A percentile compares a stretch with the other conserved stretches of the same genome.
Evolutionary conservation across 78 protist genomes (phyloP).

Genomic region (Tieghemostelium lacteum): DNA sequence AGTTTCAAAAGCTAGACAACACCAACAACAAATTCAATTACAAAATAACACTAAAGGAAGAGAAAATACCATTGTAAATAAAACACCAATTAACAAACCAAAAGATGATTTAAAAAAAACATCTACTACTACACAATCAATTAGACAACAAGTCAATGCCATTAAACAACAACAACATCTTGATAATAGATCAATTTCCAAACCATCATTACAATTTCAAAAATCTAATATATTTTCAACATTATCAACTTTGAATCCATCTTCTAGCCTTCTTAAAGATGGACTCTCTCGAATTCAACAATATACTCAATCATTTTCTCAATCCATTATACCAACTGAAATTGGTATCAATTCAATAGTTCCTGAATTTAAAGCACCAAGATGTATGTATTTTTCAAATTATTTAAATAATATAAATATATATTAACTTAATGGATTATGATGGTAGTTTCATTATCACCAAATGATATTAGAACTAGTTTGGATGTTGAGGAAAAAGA

Average conservation of each 20-base stretch:
- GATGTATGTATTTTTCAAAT: constrained; percentile 20
- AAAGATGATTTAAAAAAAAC: not conserved
- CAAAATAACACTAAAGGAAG: too few species aligned
- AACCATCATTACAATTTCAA: not conserved
- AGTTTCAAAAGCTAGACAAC: too few species aligned
- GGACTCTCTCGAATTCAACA: constrained; percentile 3
- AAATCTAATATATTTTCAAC: not conserved
- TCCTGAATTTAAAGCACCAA: constrained; percentile 13
- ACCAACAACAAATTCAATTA: too few species aligned
- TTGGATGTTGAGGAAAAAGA: constrained; percentile 41
- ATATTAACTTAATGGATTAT: not conserved
- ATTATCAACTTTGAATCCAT: not conserved
- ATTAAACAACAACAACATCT: too few species aligned
- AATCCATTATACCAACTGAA: too few species aligned
- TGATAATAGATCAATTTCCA: not conserved
- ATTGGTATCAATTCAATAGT: constrained; percentile 1
- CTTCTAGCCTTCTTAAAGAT: not conserved
- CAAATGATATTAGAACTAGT: constrained; percentile 9
- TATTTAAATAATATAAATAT: not conserved
- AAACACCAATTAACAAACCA: too few species aligned
- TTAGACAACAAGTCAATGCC: too few species aligned
- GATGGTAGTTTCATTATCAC: constrained; percentile 16
- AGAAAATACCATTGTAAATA: too few species aligned
- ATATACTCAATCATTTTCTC: not conserved
- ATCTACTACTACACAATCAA: not conserved